Base-by-base conservation (phyloP, 768 basidiomycete genomes). In the Clitopilus passeckerianus region DNA sequence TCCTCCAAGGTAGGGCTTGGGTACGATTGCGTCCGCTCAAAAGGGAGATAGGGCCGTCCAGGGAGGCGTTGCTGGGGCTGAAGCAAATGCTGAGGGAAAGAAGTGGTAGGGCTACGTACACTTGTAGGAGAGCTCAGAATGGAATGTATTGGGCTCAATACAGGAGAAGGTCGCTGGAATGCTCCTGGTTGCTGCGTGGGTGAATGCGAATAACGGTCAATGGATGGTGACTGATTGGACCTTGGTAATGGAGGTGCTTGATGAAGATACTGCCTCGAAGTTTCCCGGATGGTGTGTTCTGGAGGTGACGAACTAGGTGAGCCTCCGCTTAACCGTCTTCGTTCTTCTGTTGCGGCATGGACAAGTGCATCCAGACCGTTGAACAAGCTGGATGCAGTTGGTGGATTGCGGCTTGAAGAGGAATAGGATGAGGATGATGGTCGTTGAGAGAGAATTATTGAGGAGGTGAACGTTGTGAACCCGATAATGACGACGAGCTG, bases 321-420 rank as follows among this genome's bases (percentile, higher is more conserved):
- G 34, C 61, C 70, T 54, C 63, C 69, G 59, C 70, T 71, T 59
- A 89, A 75, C 27, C 86, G 72, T 34, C 80, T 76, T 50, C 83
- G 80, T 64, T 89, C 88, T 65, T 86, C 82, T 0, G 85, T 83
- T 4, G 89, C 89, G 20, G 81, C 87, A 70, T 89, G 86, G 10
- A 87, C 88, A 44, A 90, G 80, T 2, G 85, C 86, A 52, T 90
- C 87, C 54, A 90, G 71, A 22, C 80, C 81, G 2, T 72, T 66
- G 66, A 62, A 72, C 58, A 68, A 67, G 18, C 58, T 67, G 63
- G 66, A 61, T 56, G 61, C 27, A 52, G 59, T 30, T 65, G 33
- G 66, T 59, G 46, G 46, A 18, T 18, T 50, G 46, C 46, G 46
- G 18, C 22, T 23, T 5, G 46, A 18, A 14, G n/a, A 41, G 12